Evolutionary conservation across 306 rosid species (phyloP), one percentile per base, ranked within the genome.

Genomic region (Luffa acutangula): DNA sequence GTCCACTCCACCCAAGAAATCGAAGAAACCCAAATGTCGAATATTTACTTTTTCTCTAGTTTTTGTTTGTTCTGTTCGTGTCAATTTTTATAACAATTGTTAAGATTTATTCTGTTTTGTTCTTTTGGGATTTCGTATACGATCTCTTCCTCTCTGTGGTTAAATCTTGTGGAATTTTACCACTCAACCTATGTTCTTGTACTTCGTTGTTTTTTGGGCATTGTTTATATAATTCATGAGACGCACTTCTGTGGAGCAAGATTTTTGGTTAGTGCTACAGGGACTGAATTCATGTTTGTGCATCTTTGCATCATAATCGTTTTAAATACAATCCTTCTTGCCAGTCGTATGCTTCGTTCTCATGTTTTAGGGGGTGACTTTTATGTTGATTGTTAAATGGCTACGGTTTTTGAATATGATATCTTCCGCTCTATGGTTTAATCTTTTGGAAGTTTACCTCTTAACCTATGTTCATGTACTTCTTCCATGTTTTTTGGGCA

Each of bases 1-100:
- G 63, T 77, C 80, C 20, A 39, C 80, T 8, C 20, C 69, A 9
- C 52, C 80, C 57, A 78, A 60, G 54, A 78, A 78, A 78, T 78
- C 80, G 37, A 78, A 78, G 80, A 78, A 33, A 78, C 80, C 73
- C 45, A 78, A 78, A 78, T 78, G 80, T 78, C 36, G 46, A 60
- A 9, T 60, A 4, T 11, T 46, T 46, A 5, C 18, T 45, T 10
- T 71, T 13, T 1, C 46, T 21, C 34, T 46, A 39, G 3, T 71
- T 45, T 70, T 45, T 45, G 54, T 21, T 70, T 12, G 37, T 70
- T 70, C 9, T 45, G 56, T 45, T 45, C 56, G 2, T 70, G 56
- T 45, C n/a, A 45, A 2, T 20, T 70, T 20, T 21, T 70, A 70
- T 70, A 9, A 18, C 75, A 9, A 21, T 69, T 20, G 9, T 42